Evolutionary conservation across 257 asterid genomes (phyloP), one percentile per base, ranked within the genome.

Genomic region (Anisodus acutangulus): DNA sequence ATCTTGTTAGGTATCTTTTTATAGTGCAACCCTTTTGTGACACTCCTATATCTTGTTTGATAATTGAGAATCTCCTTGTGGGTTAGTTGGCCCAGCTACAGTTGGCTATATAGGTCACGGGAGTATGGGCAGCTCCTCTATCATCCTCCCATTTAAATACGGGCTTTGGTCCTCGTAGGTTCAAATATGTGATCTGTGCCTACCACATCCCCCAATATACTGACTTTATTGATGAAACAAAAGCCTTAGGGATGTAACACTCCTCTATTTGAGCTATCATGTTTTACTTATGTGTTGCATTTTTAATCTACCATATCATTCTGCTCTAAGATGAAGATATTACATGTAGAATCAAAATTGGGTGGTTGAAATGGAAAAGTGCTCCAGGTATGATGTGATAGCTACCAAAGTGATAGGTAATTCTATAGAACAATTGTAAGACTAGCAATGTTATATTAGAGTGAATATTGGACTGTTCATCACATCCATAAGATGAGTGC

Each of bases 1-100:
- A 72, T 72, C 59, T 72, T 72, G 57, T 19, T n/a, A 47, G 80
- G 80, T 72, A 19, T 72, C 57, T 47, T 72, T 45, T 22, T 71
- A 71, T 72, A 19, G 9, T 22, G 57, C 3, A 9, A 10, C 41
- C 19, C 37, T 72, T 45, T 5, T 47, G 59, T 47, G 80, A 47
- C 10, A 72, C 80, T 68, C 26, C 76, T 45, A 5, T 45, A 45
- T 47, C 41, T 0, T 4, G n/a, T 68, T 37, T 68, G 51, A 68
- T 68, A 3, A 72, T 49, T 72, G 59, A 47, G 80, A 19, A 19
- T 45, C 57, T 49, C 80, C 80, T 72, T 72, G 8, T 6, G 41
- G 19, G 4, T 72, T 72, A 72, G 80, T 22, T 72, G n/a, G 41
- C 4, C n/a, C 37, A 72, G 80, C 41, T 11, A 19, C 55, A 49